A percentile compares a stretch with the other conserved stretches of the same genome.
phyloP scores from a whole-genome alignment of 306 rosid species.

The Hylodesmum podocarpum region DNA sequence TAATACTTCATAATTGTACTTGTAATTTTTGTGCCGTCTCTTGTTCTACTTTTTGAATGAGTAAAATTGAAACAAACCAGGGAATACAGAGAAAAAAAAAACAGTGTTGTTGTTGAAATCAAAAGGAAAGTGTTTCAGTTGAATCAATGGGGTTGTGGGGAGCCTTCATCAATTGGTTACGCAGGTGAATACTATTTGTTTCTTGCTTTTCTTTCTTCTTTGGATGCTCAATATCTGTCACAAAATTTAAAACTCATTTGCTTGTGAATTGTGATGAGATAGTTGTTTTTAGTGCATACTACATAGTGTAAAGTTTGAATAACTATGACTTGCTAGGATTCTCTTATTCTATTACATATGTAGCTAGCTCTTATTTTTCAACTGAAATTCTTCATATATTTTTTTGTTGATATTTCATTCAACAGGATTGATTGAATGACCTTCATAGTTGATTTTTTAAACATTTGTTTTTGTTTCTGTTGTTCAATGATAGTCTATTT shows the following conservation, averaged over 20 bases:
- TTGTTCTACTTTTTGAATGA: neutral
- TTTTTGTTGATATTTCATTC: neutral
- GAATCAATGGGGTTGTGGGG: slow-evolving; percentile 45
- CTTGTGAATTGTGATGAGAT: neutral
- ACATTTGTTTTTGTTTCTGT: neutral
- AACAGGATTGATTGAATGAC: neutral
- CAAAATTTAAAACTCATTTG: too few species aligned
- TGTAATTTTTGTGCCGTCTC: too few species aligned
- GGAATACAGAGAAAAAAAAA: neutral
- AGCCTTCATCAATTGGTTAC: slow-evolving; percentile 65
- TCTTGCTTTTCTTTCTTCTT: neutral
- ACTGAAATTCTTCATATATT: neutral
- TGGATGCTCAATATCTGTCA: too few species aligned
- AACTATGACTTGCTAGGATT: neutral
- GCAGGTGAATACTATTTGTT: slow-evolving; percentile 45
- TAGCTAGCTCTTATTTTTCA: neutral
- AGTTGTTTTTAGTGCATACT: neutral
- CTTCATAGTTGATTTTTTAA: neutral
- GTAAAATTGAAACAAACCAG: neutral
- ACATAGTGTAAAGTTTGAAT: neutral
- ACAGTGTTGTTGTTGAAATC: neutral
- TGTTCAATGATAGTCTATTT: slow-evolving; percentile 41
- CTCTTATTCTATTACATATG: neutral
- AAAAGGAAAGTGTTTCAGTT: neutral
- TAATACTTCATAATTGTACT: too few species aligned